Percentiles rank a stretch among this genome's conserved stretches.
phyloP scores from a whole-genome alignment of 352 stramenopile species.

The Pythium rishiriense region DNA sequence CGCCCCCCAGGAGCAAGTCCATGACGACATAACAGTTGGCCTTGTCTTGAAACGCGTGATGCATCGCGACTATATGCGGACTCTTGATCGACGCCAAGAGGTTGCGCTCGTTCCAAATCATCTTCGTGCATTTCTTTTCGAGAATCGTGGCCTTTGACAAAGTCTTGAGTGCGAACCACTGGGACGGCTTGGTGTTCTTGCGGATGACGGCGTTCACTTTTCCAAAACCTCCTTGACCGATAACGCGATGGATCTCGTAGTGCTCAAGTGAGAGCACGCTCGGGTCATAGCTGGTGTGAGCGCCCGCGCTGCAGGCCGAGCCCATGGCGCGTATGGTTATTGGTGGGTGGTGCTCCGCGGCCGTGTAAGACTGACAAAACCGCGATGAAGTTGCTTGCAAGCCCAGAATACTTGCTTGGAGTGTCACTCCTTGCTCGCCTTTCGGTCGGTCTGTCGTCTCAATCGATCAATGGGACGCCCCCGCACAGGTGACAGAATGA shows the following conservation, averaged over 20 bases:
- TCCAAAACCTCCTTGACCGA: constrained; percentile 71
- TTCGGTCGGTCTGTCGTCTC: neutral
- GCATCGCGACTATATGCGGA: constrained; percentile 58
- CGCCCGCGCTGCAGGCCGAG: constrained; percentile 37
- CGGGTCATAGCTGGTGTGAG: constrained; percentile 30
- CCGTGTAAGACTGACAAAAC: neutral
- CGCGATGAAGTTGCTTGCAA: neutral
- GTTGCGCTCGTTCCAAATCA: constrained; percentile 83
- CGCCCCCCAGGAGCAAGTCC: constrained; percentile 69
- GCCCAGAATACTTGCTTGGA: neutral
- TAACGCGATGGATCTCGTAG: constrained; percentile 67
- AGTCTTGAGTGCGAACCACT: constrained; percentile 77
- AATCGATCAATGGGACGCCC: neutral
- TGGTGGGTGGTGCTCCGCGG: neutral
- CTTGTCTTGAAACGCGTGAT: constrained; percentile 67
- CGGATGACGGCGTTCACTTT: constrained; percentile 76
- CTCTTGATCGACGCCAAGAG: constrained; percentile 51
- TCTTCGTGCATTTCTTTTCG: constrained; percentile 57
- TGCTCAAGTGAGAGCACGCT: constrained; percentile 52
- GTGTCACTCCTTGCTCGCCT: neutral
- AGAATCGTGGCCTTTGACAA: constrained; percentile 61
- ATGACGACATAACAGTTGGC: constrained; percentile 80
- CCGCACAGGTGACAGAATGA: neutral
- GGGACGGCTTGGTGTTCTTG: constrained; percentile 46
- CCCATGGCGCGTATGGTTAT: constrained; percentile 32